Percentiles rank a stretch among this genome's conserved stretches.
Evolutionary conservation across 2,329 filamentous ascomycete genomes (phyloP).

Genomic region (Scedosporium aurantiacum): DNA sequence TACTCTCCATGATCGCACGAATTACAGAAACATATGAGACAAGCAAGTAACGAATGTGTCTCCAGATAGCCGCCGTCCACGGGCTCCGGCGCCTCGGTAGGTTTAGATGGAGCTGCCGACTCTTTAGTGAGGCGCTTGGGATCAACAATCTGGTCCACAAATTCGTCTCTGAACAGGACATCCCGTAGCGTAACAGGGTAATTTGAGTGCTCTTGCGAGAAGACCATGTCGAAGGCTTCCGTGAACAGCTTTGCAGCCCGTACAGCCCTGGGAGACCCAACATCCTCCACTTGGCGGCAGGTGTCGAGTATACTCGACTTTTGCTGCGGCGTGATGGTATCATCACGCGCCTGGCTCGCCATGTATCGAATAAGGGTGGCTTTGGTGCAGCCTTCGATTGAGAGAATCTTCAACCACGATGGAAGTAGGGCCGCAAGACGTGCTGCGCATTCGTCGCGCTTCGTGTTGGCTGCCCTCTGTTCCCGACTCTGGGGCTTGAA

Average conservation of each 20-base stretch:
- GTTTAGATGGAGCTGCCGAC: conserved; percentile 18
- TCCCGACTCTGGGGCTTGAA: conserved; percentile 42
- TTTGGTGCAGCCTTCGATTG: conserved; percentile 35
- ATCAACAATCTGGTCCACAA: conserved; percentile 41
- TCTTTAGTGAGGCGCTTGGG: conserved; percentile 43
- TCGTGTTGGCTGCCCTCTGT: conserved; percentile 37
- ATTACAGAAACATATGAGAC: conserved; percentile 48
- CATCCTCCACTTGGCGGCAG: conserved; percentile 27
- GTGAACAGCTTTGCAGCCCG: conserved; percentile 39
- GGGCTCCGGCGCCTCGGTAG: conserved; percentile 18
- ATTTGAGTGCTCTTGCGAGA: conserved; percentile 24
- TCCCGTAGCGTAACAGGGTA: conserved; percentile 37
- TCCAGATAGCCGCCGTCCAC: conserved; percentile 27
- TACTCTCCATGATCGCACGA: conserved; percentile 53
- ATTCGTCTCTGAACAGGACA: conserved; percentile 41
- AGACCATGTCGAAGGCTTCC: conserved; percentile 45
- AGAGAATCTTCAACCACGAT: conserved; percentile 38
- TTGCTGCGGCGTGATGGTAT: conserved; percentile 41
- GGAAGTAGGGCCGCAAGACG: conserved; percentile 43
- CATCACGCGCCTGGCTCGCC: conserved; percentile 34
- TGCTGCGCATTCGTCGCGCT: conserved; percentile 39
- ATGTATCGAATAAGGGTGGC: conserved; percentile 42
- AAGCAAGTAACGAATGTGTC: conserved; percentile 44
- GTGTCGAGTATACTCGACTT: conserved; percentile 40
- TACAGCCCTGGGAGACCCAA: conserved; percentile 29